Evolutionary conservation across 2,329 filamentous ascomycete genomes (phyloP), one percentile per base, ranked within the genome.

Genomic region (Diaporthe humulicola): DNA sequence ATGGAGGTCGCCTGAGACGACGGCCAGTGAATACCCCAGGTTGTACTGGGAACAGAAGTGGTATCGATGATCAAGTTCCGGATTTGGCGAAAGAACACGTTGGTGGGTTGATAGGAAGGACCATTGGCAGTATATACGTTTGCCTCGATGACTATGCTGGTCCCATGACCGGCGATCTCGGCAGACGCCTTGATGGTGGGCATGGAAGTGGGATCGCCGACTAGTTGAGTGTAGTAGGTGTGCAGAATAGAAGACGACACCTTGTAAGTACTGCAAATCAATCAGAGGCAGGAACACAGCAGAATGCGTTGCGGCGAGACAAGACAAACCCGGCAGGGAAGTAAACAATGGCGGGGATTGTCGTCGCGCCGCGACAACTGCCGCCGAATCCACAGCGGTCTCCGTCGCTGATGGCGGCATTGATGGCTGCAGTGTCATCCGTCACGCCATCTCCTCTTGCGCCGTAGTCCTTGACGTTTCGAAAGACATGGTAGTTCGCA

Each of bases 161-260:
- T n/a, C 25, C 36, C 57, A 6, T 85, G 83, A 40, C 81, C 85
- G 1, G 77, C 69, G 78, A 93, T 93, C 50, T 81, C 83, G 0
- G 86, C 75, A 0, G 86, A 83, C 3, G 88, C 90, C 77, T 89
- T 89, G 74, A 93, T 86, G 30, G 87, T 84, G 14, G 93, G 85
- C 77, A 89, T 86, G 76, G 88, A 81, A 36, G 86, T 89, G 6
- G 93, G 90, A 81, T 95, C 92, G 38, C 93, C 93, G 40, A 95
- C 88, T 76, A 96, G 87, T 81, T 95, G 93, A 3, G 94, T 95
- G 82, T 95, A 95, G 85, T 95, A 97, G 84, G 92, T 92, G 82
- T 93, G 90, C 67, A 94, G 84, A 75, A 96, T 91, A 6, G 94
- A 92, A 77, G 85, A 88, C 71, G 89, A 92, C 74, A 96, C 90